Evolutionary conservation across 352 stramenopile genomes (phyloP).

Genomic region (Salisapilia sapeloensis): DNA sequence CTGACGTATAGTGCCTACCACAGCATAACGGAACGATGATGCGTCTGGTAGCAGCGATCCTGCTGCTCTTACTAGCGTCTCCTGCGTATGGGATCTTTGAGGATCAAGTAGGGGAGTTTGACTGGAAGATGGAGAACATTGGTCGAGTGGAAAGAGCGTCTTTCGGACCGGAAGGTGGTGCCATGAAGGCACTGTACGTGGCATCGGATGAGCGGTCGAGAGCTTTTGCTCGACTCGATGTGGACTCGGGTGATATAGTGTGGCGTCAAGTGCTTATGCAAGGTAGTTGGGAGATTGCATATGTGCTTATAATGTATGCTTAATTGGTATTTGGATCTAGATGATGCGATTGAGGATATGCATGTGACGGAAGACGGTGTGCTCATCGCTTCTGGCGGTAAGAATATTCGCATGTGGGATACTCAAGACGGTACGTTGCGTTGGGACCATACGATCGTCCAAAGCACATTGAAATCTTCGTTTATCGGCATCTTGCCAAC

Average conservation of each 20-base stretch:
- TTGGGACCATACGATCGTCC: slow-evolving; percentile 40
- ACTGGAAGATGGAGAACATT: slow-evolving; percentile 57
- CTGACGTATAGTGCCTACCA: no score
- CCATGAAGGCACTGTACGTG: slow-evolving; percentile 44
- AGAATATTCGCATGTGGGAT: slow-evolving; percentile 58
- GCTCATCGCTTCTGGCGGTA: slow-evolving; percentile 37
- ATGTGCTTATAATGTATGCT: background rate
- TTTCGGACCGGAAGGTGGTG: slow-evolving; percentile 24
- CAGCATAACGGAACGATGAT: no score
- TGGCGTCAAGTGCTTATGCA: slow-evolving; percentile 50
- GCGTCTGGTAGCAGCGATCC: slow-evolving; percentile 5
- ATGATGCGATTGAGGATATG: slow-evolving; percentile 45
- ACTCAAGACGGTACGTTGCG: slow-evolving; percentile 29
- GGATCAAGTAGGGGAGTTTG: slow-evolving; percentile 61
- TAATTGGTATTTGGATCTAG: slow-evolving; percentile 6
- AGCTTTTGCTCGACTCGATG: slow-evolving; percentile 43
- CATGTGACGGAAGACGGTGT: slow-evolving; percentile 52
- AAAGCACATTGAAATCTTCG: slow-evolving; percentile 4
- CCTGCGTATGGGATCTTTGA: slow-evolving; percentile 27
- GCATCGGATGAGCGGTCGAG: slow-evolving; percentile 39
- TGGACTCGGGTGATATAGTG: slow-evolving; percentile 49
- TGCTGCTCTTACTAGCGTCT: slow-evolving; percentile 11
- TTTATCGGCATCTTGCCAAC: slow-evolving; percentile 26
- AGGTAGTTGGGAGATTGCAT: slow-evolving; percentile 8
- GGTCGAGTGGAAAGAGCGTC: slow-evolving; percentile 26